Evolutionary conservation across 495 filamentous ascomycete genomes (phyloP), one percentile per base, ranked within the genome.

Genomic region (Cercophora scortea): DNA sequence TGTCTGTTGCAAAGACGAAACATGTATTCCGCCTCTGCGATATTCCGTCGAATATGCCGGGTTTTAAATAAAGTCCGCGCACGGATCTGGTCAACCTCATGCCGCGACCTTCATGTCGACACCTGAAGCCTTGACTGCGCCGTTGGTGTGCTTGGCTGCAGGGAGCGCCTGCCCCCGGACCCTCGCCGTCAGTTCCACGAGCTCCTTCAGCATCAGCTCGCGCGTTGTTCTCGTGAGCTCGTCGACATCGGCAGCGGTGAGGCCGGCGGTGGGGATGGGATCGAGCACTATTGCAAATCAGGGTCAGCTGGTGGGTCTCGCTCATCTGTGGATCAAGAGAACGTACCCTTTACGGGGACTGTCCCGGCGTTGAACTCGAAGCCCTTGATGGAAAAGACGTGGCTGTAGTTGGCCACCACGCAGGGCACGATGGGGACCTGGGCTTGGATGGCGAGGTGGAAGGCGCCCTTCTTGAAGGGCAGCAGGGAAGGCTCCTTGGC

Each of bases 391-490:
- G 85, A 87, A 56, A 96, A 67, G 19, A 99, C 65, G 60, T 96
- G 82, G 32, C 80, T 83, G 65, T 98, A 98, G 72, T 95, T 96
- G 61, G 82, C 87, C 8, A 81, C 79, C 17, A 97, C 88, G 17
- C 95, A 74, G 0, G 92, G 92, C 38, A 99, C 85, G 61, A 97
- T 88, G 16, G 89, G 90, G 32, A 95, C 92, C 62, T 89, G 85
- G 0, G 92, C 94, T 73, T 96, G 87, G 7, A 99, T 82, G 17
- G 93, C 93, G 10, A 98, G 74, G 66, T 97, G 93, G 71, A 97
- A 99, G 38, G 93, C 93, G 53, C 93, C 93, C 74, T 97, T 97
- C 74, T 99, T 98, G 74, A 97, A 99, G 7, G 87, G 83, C 50
- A 96, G 71, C 61, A 99, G 69, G 47, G 77, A 82, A 6, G 93